Base-by-base conservation (phyloP, 2,329 filamentous ascomycete genomes). In the Zymoseptoria crescenta region DNA sequence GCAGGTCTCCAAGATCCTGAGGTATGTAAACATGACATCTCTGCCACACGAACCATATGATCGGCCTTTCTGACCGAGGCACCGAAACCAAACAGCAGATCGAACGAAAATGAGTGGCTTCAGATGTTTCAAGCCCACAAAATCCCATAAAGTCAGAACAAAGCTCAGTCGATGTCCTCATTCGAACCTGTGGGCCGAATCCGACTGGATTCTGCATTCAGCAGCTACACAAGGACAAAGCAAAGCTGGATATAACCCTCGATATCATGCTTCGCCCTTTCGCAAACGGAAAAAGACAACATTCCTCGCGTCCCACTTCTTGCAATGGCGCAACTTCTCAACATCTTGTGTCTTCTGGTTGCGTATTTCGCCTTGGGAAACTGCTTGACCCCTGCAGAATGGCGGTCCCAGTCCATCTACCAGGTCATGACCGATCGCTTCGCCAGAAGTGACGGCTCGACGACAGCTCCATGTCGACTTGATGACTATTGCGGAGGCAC, bases 381-480 rank as follows among this genome's bases (percentile, higher is more conserved):
- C 10, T 58, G 55, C 53, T 49, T 66, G 28, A 56, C 59, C 7
- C 55, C 64, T 27, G 62, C 59, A n/a, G 55, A 62, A 50, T 66
- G 64, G 64, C 81, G 80, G 67, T 74, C 75, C 27, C 78, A 79
- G 57, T 82, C 79, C 51, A 83, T 84, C 57, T 85, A 85, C 68
- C 82, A 84, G 72, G 77, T 80, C 45, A 70, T 85, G 64, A 83
- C 82, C 3, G 82, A 84, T 66, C 79, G 83, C 1, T 78, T 82
- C 59, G 82, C 80, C 4, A 77, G 77, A 8, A 76, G 72, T 2
- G 73, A 75, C 62, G 79, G 77, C 21, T 76, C 73, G 3, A 75
- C 73, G 7, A 77, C 78, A n/a, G 73, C 70, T 21, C 59, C 72
- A 1, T 82, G 80, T 65, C 73, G 77, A 54, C 65, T 72, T 7